A percentile compares a stretch with the other conserved stretches of the same genome.
These are phyloP conservation scores for Elsinoe ampelina DNA, from an alignment of 2,329 filamentous ascomycete species.

Conservation along the genomic window DNA sequence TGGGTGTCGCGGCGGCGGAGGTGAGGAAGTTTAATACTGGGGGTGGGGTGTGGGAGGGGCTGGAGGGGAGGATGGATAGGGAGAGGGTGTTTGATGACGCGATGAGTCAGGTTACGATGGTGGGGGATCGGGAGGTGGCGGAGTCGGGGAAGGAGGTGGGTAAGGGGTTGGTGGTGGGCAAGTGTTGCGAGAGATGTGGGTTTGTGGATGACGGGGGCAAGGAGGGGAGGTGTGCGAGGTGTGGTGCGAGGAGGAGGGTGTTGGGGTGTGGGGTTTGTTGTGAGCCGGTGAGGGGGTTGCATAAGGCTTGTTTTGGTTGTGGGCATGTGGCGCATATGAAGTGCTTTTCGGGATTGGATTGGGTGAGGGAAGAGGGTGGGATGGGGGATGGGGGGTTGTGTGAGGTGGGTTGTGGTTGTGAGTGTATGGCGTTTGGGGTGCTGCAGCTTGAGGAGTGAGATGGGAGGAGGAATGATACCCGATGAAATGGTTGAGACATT, in stretches of 20 bases:
- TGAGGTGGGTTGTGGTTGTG: constrained; percentile 16
- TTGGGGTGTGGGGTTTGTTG: constrained; percentile 16
- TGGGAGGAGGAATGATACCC: not conserved
- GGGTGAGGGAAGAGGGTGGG: constrained; percentile 2
- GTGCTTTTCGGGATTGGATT: constrained; percentile 15
- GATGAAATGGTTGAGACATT: not conserved
- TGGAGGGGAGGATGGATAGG: constrained; percentile 1
- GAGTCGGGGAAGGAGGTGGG: not conserved
- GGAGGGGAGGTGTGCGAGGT: constrained; percentile 11
- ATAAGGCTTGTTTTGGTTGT: constrained; percentile 17
- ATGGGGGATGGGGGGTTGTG: constrained; percentile 8
- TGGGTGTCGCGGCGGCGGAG: constrained; percentile 47
- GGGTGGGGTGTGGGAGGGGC: constrained; percentile 25
- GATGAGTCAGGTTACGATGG: constrained; percentile 15
- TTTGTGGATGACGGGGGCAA: not conserved
- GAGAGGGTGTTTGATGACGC: constrained; percentile 12
- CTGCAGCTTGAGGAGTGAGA: not conserved
- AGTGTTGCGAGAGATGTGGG: constrained; percentile 15
- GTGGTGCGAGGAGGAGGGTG: not conserved
- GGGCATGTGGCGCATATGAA: constrained; percentile 16
- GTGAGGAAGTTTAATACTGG: constrained; percentile 48
- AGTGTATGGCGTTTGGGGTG: constrained; percentile 9
- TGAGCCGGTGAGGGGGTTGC: constrained; percentile 15
- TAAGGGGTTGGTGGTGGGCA: constrained; percentile 1
- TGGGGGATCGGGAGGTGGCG: not conserved